Conservation (phyloP, 306 rosid species). For the Ceratonia siliqua region DNA sequence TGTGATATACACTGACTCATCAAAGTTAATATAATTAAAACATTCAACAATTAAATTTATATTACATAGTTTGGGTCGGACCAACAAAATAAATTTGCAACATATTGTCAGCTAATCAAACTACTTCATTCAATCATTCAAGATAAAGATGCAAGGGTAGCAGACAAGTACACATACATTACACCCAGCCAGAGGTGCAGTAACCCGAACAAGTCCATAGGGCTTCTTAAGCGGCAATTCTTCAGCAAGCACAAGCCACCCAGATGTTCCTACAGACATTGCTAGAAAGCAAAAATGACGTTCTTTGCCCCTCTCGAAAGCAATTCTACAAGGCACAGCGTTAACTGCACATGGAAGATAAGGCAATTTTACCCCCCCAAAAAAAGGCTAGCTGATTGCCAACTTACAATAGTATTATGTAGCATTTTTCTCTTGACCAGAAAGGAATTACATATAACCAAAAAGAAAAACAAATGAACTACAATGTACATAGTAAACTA, state of each 20-base stretch:
- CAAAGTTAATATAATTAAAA: conserved; percentile 1
- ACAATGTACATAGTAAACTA: neutral
- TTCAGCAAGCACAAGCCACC: conserved; percentile 87
- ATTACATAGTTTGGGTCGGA: neutral
- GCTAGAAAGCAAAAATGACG: conserved; percentile 72
- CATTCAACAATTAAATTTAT: neutral
- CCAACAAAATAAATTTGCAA: conserved; percentile 10
- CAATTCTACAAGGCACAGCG: conserved; percentile 87
- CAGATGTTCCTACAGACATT: conserved; percentile 67
- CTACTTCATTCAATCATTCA: neutral
- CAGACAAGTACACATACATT: conserved; percentile 56
- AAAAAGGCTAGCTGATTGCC: neutral
- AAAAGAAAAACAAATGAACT: neutral
- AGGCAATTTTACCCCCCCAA: conserved; percentile 22
- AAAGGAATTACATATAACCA: conserved; percentile 21
- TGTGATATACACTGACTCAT: neutral
- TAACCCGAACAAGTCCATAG: conserved; percentile 67
- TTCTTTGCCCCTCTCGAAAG: conserved; percentile 91
- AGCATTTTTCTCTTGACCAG: conserved; percentile 7
- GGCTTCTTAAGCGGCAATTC: conserved; percentile 67
- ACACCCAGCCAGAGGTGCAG: conserved; percentile 90
- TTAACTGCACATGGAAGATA: conserved; percentile 58
- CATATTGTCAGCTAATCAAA: conserved; percentile 20
- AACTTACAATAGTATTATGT: neutral
- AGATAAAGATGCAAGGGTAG: conserved; percentile 18